Evolutionary conservation across 163 green algal genomes (phyloP), one percentile per base, ranked within the genome.

Genomic region (Volvox carteri): DNA sequence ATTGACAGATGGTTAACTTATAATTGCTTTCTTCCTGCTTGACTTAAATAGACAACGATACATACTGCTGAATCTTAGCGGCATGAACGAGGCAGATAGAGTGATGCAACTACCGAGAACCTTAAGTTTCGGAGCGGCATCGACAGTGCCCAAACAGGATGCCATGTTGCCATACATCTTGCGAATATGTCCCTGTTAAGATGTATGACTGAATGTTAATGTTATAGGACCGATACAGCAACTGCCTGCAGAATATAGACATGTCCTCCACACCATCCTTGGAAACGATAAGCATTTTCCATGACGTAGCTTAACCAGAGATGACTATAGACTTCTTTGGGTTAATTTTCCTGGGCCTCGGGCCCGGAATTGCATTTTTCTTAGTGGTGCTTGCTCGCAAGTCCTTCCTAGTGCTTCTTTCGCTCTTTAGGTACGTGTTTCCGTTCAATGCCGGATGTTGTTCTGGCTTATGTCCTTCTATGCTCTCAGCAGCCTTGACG

Each of bases 291-390:
- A 44, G 72, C 18, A 35, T 77, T 77, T 79, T 41, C 58, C 68
- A 30, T 70, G 44, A 60, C 42, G 28, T 25, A n/a, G 25, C 44
- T 11, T n/a, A n/a, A 60, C 48, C 12, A 52, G 44, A 37, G 42
- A 87, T 87, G 80, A 11, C 81, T 25, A 88, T 87, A 28, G 76
- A 81, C 37, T 86, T 87, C 65, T 87, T 92, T 30, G 91, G 88
- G 2, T 77, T 92, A 14, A 48, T 86, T 4, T 87, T 91, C 9
- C 18, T 93, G 7, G 92, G 86, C 44, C 56, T 95, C 11, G 93
- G 93, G 21, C 93, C 93, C n/a, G 91, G 91, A 23, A 76, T 93
- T 7, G 93, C 88, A 1, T 95, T 95, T 68, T 95, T 94, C 50
- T 21, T 89, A 1, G 48, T 92, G 7, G 46, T 95, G 25, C 89